Percentiles rank a stretch among this genome's conserved stretches.
Conservation (phyloP, 2,329 filamentous ascomycete species). For the Cytospora paraplurivora region DNA sequence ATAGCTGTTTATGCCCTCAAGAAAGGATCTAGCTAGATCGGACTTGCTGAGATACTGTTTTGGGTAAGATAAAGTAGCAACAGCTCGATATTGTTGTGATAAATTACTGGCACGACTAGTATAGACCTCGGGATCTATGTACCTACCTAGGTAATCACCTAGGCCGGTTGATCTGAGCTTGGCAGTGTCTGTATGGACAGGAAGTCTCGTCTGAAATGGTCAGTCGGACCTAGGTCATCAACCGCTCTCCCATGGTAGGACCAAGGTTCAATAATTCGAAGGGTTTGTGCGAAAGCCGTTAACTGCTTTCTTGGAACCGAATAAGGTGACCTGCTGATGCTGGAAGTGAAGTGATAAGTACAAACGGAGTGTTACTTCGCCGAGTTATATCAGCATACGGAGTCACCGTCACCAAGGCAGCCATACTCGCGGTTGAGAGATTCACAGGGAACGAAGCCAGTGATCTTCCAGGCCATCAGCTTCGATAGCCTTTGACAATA, state of each 20-base stretch:
- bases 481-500: background rate
- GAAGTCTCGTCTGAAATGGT: background rate
- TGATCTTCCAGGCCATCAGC: background rate
- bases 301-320: too few species aligned
- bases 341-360: background rate
- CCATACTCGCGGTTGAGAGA: background rate
- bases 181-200: background rate
- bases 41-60: too few species aligned
- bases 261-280: too few species aligned
- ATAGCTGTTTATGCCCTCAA: too few species aligned
- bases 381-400: background rate
- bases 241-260: background rate
- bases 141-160: too few species aligned
- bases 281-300: too few species aligned
- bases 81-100: too few species aligned
- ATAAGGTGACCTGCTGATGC: background rate
- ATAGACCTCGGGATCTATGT: too few species aligned
- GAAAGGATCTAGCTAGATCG: too few species aligned
- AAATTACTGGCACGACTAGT: too few species aligned
- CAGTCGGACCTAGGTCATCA: background rate
- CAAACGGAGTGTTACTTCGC: background rate
- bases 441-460: background rate
- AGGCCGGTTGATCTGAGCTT: background rate
- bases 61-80: too few species aligned
- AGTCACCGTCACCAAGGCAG: background rate